These are phyloP conservation scores for Chlorella sp. DNA, from an alignment of 139 green algal genomes.

Conservation along the genomic window DNA sequence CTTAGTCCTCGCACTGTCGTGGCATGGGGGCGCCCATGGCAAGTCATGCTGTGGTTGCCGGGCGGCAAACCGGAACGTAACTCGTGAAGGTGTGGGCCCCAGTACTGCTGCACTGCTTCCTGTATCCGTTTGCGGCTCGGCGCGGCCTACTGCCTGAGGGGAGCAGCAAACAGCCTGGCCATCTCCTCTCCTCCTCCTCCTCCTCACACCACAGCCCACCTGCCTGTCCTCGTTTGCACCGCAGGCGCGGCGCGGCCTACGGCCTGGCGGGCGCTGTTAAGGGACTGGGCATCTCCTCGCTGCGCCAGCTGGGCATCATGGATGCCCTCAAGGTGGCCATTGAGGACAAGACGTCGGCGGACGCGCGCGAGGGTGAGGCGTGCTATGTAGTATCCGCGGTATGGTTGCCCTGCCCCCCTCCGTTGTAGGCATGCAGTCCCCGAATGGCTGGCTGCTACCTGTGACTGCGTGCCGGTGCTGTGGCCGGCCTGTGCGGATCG, in stretches of 20 bases:
- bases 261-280: slow-evolving; percentile 93
- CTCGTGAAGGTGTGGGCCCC: no score
- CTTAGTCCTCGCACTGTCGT: no score
- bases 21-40: no score
- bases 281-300: slow-evolving; percentile 85
- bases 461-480: no score
- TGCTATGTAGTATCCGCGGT: no score
- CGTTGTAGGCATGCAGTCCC: no score
- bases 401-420: no score
- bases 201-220: neutral
- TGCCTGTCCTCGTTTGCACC: neutral
- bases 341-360: slow-evolving; percentile 71
- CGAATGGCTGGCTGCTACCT: no score
- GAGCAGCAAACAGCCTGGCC: slow-evolving; percentile 92
- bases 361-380: slow-evolving; percentile 72
- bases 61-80: no score
- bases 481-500: no score
- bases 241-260: slow-evolving; percentile 88
- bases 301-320: slow-evolving; percentile 92
- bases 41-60: no score
- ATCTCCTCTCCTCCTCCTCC: slow-evolving; percentile 45
- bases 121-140: slow-evolving; percentile 71
- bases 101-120: no score
- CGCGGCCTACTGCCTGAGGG: slow-evolving; percentile 91
- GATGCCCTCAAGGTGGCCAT: slow-evolving; percentile 82